Conservation (phyloP, 108 stramenopile genomes). For the Seminavis robusta region DNA sequence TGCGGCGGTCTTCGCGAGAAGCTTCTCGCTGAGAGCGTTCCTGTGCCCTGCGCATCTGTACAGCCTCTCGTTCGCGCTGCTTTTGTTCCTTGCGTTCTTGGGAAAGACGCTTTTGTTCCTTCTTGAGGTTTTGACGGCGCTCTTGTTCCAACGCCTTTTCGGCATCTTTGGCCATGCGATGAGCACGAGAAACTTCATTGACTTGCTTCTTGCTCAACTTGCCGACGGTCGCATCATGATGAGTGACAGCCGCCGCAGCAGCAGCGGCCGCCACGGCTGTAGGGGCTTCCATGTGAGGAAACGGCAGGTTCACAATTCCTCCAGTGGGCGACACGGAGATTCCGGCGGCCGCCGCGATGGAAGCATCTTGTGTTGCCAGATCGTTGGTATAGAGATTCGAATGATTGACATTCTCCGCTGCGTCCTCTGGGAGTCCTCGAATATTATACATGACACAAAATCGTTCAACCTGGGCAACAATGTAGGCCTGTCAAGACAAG, state of each 20-base stretch:
- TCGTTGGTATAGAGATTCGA: background rate
- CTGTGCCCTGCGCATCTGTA: constrained; percentile 38
- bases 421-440: constrained; percentile 26
- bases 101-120: constrained; percentile 44
- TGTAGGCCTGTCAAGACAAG: too few relatives aligned
- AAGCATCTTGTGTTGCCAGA: background rate
- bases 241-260: constrained; percentile 12
- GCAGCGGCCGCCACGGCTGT: constrained; percentile 36
- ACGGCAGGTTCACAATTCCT: background rate
- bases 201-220: constrained; percentile 27
- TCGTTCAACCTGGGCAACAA: constrained; percentile 70
- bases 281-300: constrained; percentile 17
- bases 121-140: constrained; percentile 24
- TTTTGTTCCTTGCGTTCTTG: constrained; percentile 46
- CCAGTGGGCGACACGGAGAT: background rate
- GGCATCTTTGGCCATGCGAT: constrained; percentile 45
- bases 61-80: constrained; percentile 55
- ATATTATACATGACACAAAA: constrained; percentile 71
- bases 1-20: constrained; percentile 56
- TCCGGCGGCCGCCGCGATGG: constrained; percentile 25
- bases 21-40: constrained; percentile 56
- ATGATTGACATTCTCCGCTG: too few relatives aligned
- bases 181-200: constrained; percentile 36
- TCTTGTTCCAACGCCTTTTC: constrained; percentile 50
- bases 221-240: constrained; percentile 1